Percentiles rank a stretch among this genome's conserved stretches.
These are phyloP conservation scores for Pyrenophora seminiperda DNA, from an alignment of 2,329 filamentous ascomycete genomes.

Conservation along the genomic window DNA sequence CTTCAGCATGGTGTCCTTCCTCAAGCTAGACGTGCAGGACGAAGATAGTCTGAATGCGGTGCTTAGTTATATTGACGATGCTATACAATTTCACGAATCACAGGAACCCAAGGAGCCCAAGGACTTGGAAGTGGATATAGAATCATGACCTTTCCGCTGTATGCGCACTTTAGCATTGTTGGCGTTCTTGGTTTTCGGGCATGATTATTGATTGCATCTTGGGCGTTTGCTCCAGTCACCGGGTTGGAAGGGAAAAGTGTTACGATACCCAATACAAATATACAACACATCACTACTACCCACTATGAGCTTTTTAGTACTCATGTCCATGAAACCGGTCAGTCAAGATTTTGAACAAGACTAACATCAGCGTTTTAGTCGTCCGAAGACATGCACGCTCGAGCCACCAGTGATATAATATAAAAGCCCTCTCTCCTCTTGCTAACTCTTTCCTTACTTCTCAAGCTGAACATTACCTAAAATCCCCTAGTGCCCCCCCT, in stretches of 20 bases:
- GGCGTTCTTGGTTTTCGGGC: conserved; percentile 7
- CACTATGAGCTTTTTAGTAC: neutral
- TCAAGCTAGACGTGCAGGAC: conserved; percentile 85
- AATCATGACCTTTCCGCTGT: neutral
- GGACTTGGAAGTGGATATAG: conserved; percentile 25
- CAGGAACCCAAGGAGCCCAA: conserved; percentile 86
- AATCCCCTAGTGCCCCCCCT: too few species aligned
- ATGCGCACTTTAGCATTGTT: conserved; percentile 4
- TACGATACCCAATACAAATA: conserved; percentile 11
- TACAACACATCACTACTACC: neutral
- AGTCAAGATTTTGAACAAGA: too few species aligned
- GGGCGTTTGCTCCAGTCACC: neutral
- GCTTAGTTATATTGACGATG: conserved; percentile 91
- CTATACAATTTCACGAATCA: conserved; percentile 90
- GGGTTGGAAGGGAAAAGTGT: neutral
- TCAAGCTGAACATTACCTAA: too few species aligned
- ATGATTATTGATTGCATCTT: conserved; percentile 1
- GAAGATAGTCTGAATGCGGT: conserved; percentile 88
- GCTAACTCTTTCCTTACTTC: too few species aligned
- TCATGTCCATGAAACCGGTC: too few species aligned
- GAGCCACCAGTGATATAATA: too few species aligned
- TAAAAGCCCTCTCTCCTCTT: too few species aligned
- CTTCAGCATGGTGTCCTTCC: conserved; percentile 96
- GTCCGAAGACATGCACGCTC: too few species aligned
- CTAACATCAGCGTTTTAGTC: too few species aligned